phyloP scores from a whole-genome alignment of 2,329 filamentous ascomycete genomes.

The Talaromyces sp. region DNA sequence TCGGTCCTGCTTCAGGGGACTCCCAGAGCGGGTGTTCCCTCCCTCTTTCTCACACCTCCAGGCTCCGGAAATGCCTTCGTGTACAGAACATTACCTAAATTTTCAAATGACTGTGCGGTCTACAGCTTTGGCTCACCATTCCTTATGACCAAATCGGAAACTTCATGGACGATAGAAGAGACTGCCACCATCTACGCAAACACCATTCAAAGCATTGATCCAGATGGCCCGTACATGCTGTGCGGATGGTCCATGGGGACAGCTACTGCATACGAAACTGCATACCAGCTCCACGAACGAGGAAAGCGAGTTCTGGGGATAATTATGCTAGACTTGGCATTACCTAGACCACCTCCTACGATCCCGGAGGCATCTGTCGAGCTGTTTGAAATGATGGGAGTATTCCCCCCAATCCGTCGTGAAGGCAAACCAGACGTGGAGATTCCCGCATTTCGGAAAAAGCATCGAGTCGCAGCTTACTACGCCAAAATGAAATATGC shows the following conservation, averaged over 20 bases:
- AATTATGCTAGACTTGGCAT: slow-evolving; percentile 3
- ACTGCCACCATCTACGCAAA: slow-evolving; percentile 5
- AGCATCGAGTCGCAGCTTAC: not conserved
- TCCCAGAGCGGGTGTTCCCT: slow-evolving; percentile 3
- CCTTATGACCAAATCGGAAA: slow-evolving; percentile 1
- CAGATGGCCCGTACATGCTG: not conserved
- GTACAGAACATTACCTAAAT: slow-evolving; percentile 7
- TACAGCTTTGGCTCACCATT: slow-evolving; percentile 2
- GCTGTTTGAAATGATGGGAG: slow-evolving; percentile 1
- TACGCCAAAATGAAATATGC: slow-evolving; percentile 2
- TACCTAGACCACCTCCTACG: not conserved
- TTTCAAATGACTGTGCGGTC: slow-evolving; percentile 3
- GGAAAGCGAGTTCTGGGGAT: slow-evolving; percentile 1
- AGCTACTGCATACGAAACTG: slow-evolving; percentile 4
- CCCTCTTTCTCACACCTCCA: slow-evolving; percentile 6
- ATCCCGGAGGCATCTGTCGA: slow-evolving; percentile 3
- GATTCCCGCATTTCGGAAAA: not conserved
- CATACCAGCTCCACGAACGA: not conserved
- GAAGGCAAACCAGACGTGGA: slow-evolving; percentile 1
- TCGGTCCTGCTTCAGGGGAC: not conserved
- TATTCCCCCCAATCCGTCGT: not conserved
- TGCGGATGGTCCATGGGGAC: slow-evolving; percentile 3
- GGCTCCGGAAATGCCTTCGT: slow-evolving; percentile 2
- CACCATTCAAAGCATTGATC: not conserved
- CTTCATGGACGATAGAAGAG: slow-evolving; percentile 5